These are phyloP conservation scores for Neolentinus lepideus DNA, from an alignment of 1,284 basidiomycete genomes.

Conservation along the genomic window DNA sequence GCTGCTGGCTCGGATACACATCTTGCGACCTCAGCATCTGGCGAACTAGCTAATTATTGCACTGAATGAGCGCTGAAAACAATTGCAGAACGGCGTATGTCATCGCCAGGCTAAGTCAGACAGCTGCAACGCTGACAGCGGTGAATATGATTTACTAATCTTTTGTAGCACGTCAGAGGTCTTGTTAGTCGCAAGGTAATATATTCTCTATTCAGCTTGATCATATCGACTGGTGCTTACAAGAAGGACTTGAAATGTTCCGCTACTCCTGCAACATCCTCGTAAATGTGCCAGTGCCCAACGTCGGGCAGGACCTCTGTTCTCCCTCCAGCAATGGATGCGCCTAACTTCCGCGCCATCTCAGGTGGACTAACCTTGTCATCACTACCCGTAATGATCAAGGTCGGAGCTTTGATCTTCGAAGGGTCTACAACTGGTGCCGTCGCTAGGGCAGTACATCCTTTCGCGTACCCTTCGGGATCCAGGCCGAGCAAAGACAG, in stretches of 20 bases:
- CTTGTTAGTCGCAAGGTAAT: no score
- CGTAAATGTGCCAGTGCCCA: neutral
- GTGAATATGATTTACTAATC: no score
- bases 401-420: conserved; percentile 3
- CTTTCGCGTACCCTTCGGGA: conserved; percentile 3
- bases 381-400: conserved; percentile 9
- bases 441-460: conserved; percentile 4
- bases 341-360: neutral
- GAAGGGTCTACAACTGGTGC: conserved; percentile 7
- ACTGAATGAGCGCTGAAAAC: no score
- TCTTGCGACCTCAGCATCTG: no score
- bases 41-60: no score
- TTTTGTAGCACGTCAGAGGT: no score
- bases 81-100: no score
- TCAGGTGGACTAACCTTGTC: conserved; percentile 7
- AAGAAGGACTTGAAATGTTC: neutral
- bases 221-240: neutral
- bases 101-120: no score
- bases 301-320: neutral
- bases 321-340: neutral
- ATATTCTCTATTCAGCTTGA: neutral
- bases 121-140: no score
- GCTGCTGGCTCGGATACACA: no score
- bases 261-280: neutral
- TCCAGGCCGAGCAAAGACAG: conserved; percentile 2